phyloP scores from a whole-genome alignment of 352 stramenopile genomes.

The Phytophthora rubi region DNA sequence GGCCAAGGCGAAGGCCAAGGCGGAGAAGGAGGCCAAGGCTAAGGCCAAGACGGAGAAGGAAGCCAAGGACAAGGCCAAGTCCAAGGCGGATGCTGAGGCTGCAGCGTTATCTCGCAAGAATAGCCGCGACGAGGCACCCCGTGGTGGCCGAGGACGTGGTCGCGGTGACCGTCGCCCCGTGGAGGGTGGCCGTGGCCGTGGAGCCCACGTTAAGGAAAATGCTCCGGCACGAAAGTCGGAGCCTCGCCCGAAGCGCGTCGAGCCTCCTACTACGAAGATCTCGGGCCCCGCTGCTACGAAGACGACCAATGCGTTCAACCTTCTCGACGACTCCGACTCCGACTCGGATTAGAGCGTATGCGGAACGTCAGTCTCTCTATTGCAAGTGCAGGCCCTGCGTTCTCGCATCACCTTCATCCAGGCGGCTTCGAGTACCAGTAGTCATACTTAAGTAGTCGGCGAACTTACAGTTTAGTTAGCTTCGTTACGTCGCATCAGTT shows the following conservation, averaged over 20 bases:
- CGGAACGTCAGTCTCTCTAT: constrained; percentile 18
- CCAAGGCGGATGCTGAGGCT: constrained; percentile 25
- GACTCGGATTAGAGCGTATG: constrained; percentile 57
- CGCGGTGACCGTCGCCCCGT: constrained; percentile 35
- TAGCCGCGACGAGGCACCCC: constrained; percentile 30
- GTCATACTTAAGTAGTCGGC: constrained; percentile 29
- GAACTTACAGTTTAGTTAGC: constrained; percentile 30
- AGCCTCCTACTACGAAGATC: constrained; percentile 61
- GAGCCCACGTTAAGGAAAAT: constrained; percentile 34
- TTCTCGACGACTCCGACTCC: constrained; percentile 75
- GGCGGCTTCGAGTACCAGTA: constrained; percentile 22
- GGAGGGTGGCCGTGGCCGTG: constrained; percentile 40
- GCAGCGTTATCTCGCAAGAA: constrained; percentile 22
- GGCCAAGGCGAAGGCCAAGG: constrained; percentile 25
- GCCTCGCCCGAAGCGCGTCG: constrained; percentile 51
- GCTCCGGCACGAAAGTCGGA: constrained; percentile 50
- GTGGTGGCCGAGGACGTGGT: constrained; percentile 51
- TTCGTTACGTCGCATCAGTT: constrained; percentile 33
- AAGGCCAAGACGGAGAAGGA: constrained; percentile 7
- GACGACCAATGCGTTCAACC: constrained; percentile 67
- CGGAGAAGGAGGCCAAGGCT: constrained; percentile 4
- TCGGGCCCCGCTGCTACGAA: constrained; percentile 60
- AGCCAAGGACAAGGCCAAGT: constrained; percentile 32
- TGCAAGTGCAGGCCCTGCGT: constrained; percentile 17
- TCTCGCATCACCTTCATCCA: constrained; percentile 21